Evolutionary conservation across 352 stramenopile species (phyloP), one percentile per base, ranked within the genome.

Genomic region (Aphanomyces stellatus): DNA sequence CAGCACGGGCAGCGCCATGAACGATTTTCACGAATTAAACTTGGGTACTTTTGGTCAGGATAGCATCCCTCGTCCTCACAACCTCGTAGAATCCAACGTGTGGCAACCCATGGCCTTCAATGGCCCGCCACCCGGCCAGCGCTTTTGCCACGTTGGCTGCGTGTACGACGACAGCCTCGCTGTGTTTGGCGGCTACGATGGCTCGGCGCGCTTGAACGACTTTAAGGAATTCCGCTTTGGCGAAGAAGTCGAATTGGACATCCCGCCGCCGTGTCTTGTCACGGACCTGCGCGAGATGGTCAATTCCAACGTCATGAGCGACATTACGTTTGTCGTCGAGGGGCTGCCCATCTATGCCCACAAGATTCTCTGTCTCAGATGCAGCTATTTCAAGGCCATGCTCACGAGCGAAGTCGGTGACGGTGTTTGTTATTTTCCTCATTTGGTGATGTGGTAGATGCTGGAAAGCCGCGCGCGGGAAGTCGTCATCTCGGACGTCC

Each of bases 21-120:
- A 98, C 74, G 96, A 99, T 76, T 97, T 99, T 60, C 91, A 98
- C 71, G 96, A 99, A 65, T 80, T 99, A 2, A 90, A 83, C 43
- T 69, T 95, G 37, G 79, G 84, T 90, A 69, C 48, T n/a, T n/a
- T n/a, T n/a, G n/a, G n/a, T n/a, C n/a, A n/a, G n/a, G n/a, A 22
- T 69, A n/a, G 13, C 13, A 19, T 46, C n/a, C 24, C 7, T 41
- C 1, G 24, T 30, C 3, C 40, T 61, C 19, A 24, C 17, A 4
- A 34, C 17, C 30, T 53, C 17, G 35, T 64, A 82, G 83, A 94
- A 41, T 76, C 73, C 24, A 87, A 80, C 56, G 69, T 71, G 25
- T 94, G 85, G 85, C 85, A 90, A 51, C 60, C 73, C 5, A 87
- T 94, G 61, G 76, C 85, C 31, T 91, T 87, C 56, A 90, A 91